Percentiles rank a stretch among this genome's conserved stretches.
These are phyloP conservation scores for Phylloporus sp. DNA, from an alignment of 1,284 basidiomycete species.

Conservation along the genomic window DNA sequence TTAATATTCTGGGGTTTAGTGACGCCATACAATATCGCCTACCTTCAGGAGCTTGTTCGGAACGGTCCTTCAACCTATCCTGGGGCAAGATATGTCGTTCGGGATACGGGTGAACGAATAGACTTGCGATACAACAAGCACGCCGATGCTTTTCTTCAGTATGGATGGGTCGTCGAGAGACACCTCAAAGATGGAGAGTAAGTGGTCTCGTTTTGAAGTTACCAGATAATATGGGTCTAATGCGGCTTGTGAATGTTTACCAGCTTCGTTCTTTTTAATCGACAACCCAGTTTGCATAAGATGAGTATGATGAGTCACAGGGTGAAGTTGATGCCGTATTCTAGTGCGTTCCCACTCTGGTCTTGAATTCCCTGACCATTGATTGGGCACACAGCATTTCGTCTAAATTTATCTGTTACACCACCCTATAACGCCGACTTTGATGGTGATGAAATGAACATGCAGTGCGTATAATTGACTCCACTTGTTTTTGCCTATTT, in stretches of 20 bases:
- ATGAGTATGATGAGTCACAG: slow-evolving; percentile 99
- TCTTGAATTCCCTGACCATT: slow-evolving; percentile 35
- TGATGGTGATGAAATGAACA: slow-evolving; percentile 99
- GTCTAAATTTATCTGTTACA: slow-evolving; percentile 93
- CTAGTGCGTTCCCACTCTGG: slow-evolving; percentile 65
- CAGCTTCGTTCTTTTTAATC: slow-evolving; percentile 96
- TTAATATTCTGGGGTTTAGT: slow-evolving; percentile 52
- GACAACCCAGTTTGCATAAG: slow-evolving; percentile 98
- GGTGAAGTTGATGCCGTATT: slow-evolving; percentile 97
- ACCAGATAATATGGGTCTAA: slow-evolving; percentile 8
- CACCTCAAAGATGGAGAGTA: slow-evolving; percentile 98
- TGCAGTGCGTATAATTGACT: slow-evolving; percentile 75
- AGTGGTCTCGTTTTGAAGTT: slow-evolving; percentile 40
- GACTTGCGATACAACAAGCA: slow-evolving; percentile 97
- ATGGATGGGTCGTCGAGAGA: slow-evolving; percentile 98
- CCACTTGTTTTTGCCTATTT: slow-evolving; percentile 2
- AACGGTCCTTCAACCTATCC: slow-evolving; percentile 97
- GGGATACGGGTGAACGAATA: slow-evolving; percentile 97
- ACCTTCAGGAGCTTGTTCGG: slow-evolving; percentile 95
- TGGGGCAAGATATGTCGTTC: slow-evolving; percentile 96
- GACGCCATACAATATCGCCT: slow-evolving; percentile 96
- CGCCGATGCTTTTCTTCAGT: slow-evolving; percentile 97
- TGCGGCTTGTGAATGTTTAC: neutral
- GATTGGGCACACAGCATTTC: slow-evolving; percentile 70
- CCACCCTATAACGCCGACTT: slow-evolving; percentile 97